Evolutionary conservation across 169 alveolate genomes (phyloP), one percentile per base, ranked within the genome.

Genomic region (Blepharisma undulans): DNA sequence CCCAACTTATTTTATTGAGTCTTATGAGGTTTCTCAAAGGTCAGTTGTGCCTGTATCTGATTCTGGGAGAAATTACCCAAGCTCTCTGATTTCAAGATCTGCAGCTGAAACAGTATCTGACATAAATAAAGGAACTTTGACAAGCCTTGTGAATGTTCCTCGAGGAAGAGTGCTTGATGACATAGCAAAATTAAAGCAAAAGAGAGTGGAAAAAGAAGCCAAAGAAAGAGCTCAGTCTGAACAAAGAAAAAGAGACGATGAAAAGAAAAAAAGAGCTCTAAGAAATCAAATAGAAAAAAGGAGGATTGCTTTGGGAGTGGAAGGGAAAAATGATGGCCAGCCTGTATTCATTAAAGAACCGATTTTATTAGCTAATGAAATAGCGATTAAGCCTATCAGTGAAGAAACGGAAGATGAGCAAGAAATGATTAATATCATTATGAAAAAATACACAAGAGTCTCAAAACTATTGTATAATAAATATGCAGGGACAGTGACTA

Each of bases 211-310:
- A 32, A 36, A 76, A 60, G 74, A 48, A 30, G 22, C 30, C 22
- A 72, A 33, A 5, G 87, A 76, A 72, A 88, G 34, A 34, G 36
- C 72, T 33, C 74, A 18, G 14, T 32, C 74, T 18, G 78, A 61
- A 71, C 30, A 32, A 76, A 27, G 48, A 29, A 21, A n/a, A n/a
- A 22, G 59, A 25, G 74, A 76, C 5, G 92, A 76, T 5, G 34
- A 76, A 76, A 76, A 19, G 48, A 18, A 88, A 33, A 82, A 82
- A 36, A 82, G 60, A 60, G 30, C 36, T 7, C 89, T 82, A 19
- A 48, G 74, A 72, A 25, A 21, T n/a, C 89, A 82, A 82, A 72
- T 82, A 0, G 89, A 82, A 82, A 22, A 82, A 82, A 82, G 89
- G n/a, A 82, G 60, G n/a, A 34, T 82, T 22, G 32, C 60, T 34